Conservation (phyloP, 495 filamentous ascomycete genomes). For the Cryomyces minteri region DNA sequence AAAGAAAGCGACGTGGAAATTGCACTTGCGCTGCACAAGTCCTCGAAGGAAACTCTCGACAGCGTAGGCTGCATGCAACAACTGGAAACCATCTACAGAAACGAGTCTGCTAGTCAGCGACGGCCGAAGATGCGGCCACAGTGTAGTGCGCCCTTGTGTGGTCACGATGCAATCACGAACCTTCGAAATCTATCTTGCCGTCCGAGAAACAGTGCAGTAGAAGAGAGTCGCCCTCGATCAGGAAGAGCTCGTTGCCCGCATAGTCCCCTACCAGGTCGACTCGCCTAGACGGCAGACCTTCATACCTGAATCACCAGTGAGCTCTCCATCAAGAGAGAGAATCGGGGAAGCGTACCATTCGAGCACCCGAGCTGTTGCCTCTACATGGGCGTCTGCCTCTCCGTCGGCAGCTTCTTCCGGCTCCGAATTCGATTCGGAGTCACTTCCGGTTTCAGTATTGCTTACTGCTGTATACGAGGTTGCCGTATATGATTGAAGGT, state of each 20-base stretch:
- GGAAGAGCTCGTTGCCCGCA: constrained; percentile 50
- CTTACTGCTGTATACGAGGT: too few species aligned
- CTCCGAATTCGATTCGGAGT: too few species aligned
- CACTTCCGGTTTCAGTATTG: too few species aligned
- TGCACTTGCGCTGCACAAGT: constrained; percentile 40
- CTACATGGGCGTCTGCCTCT: too few species aligned
- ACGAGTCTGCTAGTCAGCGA: background rate
- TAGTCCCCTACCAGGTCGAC: constrained; percentile 57
- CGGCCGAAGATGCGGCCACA: too few species aligned
- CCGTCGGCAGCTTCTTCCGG: too few species aligned
- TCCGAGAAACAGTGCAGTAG: constrained; percentile 41
- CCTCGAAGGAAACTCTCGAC: constrained; percentile 45
- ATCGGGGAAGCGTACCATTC: too few species aligned
- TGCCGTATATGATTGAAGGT: too few species aligned
- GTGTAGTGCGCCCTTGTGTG: background rate
- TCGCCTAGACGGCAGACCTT: constrained; percentile 10
- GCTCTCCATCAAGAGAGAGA: background rate
- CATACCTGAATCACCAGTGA: constrained; percentile 7
- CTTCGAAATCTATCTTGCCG: constrained; percentile 37
- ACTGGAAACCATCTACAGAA: constrained; percentile 38
- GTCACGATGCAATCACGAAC: constrained; percentile 12
- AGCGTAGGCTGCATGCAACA: constrained; percentile 49
- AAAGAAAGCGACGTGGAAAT: constrained; percentile 54
- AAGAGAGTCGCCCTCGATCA: constrained; percentile 58
- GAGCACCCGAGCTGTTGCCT: too few species aligned